phyloP scores from a whole-genome alignment of 345 rosid species.

The Citrus medica region DNA sequence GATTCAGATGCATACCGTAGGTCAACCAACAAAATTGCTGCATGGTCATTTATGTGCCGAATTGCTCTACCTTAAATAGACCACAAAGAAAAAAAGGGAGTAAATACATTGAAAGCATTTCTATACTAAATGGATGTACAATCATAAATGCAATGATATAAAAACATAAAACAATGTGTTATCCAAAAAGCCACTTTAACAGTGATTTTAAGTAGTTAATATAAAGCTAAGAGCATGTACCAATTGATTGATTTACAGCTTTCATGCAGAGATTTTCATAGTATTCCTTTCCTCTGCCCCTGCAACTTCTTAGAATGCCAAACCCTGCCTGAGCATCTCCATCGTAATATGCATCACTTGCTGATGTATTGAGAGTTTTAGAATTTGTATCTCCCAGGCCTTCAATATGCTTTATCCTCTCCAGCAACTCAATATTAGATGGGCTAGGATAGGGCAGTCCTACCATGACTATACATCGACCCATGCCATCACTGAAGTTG shows the following conservation, averaged over 20 bases:
- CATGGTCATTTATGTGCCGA: conserved; percentile 74
- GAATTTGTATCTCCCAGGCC: conserved; percentile 54
- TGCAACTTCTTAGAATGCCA: conserved; percentile 69
- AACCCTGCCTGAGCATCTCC: conserved; percentile 64
- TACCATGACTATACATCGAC: conserved; percentile 93
- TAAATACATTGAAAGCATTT: neutral
- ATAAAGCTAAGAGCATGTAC: conserved; percentile 32
- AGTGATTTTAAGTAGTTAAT: neutral
- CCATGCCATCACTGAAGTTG: conserved; percentile 96
- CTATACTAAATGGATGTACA: neutral
- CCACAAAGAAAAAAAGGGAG: neutral
- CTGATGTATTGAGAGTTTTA: conserved; percentile 26
- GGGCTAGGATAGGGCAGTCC: conserved; percentile 95
- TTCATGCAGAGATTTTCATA: conserved; percentile 98
- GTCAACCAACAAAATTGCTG: conserved; percentile 88
- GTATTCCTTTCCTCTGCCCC: conserved; percentile 76
- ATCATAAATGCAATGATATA: neutral
- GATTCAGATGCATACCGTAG: conserved; percentile 59
- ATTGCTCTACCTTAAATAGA: conserved; percentile 72
- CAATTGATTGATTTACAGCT: conserved; percentile 94
- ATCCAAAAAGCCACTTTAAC: neutral
- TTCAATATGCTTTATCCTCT: conserved; percentile 85
- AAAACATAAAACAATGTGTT: neutral
- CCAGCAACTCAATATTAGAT: conserved; percentile 74
- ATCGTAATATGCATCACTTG: conserved; percentile 38